Base-by-base conservation (phyloP, 768 basidiomycete genomes). In the Termitomyces sp. region DNA sequence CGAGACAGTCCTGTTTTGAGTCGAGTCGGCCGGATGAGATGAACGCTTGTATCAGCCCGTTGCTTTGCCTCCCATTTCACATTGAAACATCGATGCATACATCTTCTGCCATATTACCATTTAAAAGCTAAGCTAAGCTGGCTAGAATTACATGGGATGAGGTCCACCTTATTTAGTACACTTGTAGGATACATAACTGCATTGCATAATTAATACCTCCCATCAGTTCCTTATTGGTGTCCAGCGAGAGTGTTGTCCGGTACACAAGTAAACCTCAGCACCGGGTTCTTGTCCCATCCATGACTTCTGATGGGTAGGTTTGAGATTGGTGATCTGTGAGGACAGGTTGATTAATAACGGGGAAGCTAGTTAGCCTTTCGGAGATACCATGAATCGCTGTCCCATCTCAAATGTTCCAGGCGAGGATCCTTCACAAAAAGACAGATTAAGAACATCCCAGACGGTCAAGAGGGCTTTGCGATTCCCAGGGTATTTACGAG, bases 391-490 rank as follows among this genome's bases (percentile, higher is more conserved):
- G 65, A 86, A 94, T 55, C 83, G 72, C 66, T 87, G 82, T 1
- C 90, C 88, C 32, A 78, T 77, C 45, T 75, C 71, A 60, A 95
- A 83, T 5, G 73, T 59, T 35, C 84, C 76, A 51, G 77, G 66
- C 54, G 68, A 65, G n/a, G 70, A 75, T 5, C 77, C 81, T 60
- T 88, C 86, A 24, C 73, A 72, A n/a, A 75, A 63, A 0, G 72
- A 74, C 28, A 88, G 58, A 13, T 73, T 73, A 3, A 82, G 71
- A 2, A 82, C 86, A 64, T 95, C 91, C 92, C 92, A 94, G 3
- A 95, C 80, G 0, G 88, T 94, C 54, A 98, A 62, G 67, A 91
- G 89, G 0, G 86, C 94, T 1, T 72, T 76, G 51, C 91, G 80
- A 58, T 80, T 74, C 8, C 81, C 73, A 0, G 79, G 76, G 52